These are phyloP conservation scores for Acanthamoeba royreba DNA, from an alignment of 208 protist species.

Conservation along the genomic window DNA sequence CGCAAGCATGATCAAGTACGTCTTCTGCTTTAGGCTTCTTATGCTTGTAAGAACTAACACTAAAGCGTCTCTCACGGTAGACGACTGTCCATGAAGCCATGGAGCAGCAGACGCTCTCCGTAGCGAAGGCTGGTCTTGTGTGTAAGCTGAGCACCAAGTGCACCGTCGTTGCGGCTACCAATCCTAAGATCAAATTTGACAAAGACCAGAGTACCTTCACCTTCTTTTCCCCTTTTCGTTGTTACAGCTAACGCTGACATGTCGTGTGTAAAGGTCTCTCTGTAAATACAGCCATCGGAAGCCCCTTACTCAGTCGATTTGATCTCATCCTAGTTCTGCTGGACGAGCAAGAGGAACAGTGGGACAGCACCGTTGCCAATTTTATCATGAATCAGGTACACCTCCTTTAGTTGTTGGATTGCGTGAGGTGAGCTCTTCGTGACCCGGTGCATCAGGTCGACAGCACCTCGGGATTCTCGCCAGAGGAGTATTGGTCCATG, in stretches of 20 bases:
- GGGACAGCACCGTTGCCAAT: neutral
- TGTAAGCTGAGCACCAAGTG: slow-evolving; percentile 95
- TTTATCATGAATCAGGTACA: neutral
- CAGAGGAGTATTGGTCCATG: slow-evolving; percentile 88
- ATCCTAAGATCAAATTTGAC: slow-evolving; percentile 97
- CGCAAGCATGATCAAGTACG: slow-evolving; percentile 95
- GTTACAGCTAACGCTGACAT: too few species aligned
- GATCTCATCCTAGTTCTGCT: slow-evolving; percentile 54
- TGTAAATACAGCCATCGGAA: slow-evolving; percentile 68
- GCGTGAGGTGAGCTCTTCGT: slow-evolving; percentile 80
- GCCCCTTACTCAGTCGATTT: slow-evolving; percentile 99
- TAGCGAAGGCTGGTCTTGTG: slow-evolving; percentile 99
- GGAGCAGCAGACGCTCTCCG: slow-evolving; percentile 99
- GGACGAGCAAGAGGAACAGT: neutral
- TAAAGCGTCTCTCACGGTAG: slow-evolving; percentile 77
- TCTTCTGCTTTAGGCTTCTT: slow-evolving; percentile 84
- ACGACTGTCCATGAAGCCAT: slow-evolving; percentile 98
- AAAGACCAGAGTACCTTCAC: slow-evolving; percentile 76
- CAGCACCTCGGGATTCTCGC: slow-evolving; percentile 92
- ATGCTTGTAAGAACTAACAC: slow-evolving; percentile 56
- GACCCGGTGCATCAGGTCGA: slow-evolving; percentile 94
- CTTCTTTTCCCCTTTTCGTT: neutral
- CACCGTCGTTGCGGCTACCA: slow-evolving; percentile 98
- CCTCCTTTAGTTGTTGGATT: slow-evolving; percentile 75
- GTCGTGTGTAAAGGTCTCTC: slow-evolving; percentile 98